These are phyloP conservation scores for Casuarina cunninghamiana DNA, from an alignment of 306 rosid species.

Conservation along the genomic window DNA sequence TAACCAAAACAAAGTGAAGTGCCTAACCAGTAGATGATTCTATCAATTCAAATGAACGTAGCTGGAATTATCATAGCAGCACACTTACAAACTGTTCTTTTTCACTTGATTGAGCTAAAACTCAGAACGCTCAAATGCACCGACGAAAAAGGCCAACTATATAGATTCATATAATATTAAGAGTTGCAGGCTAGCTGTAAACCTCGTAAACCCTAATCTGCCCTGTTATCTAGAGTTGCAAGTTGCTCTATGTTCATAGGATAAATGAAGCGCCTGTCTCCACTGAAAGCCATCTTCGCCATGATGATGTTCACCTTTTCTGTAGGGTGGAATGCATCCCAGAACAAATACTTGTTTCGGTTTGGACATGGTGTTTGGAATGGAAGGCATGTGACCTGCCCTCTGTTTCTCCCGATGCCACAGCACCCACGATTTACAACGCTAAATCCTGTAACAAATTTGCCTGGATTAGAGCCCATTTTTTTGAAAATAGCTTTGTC, in stretches of 20 bases:
- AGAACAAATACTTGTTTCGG: slow-evolving; percentile 66
- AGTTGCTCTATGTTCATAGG: slow-evolving; percentile 72
- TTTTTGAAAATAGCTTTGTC: too few species aligned
- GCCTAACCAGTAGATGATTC: not conserved
- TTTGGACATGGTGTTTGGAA: slow-evolving; percentile 72
- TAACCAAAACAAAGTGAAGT: not conserved
- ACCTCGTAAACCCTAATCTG: slow-evolving; percentile 1
- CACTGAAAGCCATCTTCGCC: slow-evolving; percentile 68
- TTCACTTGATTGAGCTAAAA: not conserved
- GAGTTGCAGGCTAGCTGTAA: not conserved
- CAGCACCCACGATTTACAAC: slow-evolving; percentile 75
- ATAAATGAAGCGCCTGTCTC: slow-evolving; percentile 45
- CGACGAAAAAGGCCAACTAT: not conserved
- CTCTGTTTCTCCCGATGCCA: slow-evolving; percentile 85
- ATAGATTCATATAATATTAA: not conserved
- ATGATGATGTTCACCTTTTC: slow-evolving; percentile 70
- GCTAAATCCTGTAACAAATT: slow-evolving; percentile 44
- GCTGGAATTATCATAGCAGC: not conserved
- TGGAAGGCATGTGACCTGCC: slow-evolving; percentile 90
- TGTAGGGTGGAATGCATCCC: slow-evolving; percentile 98
- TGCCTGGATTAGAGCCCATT: too few species aligned
- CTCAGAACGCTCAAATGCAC: not conserved
- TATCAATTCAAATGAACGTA: not conserved
- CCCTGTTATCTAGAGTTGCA: slow-evolving; percentile 47
- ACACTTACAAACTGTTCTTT: not conserved